Percentiles rank a stretch among this genome's conserved stretches.
These are phyloP conservation scores for Chenopodium quinoa DNA, from an alignment of 148 eudicot species.

Conservation along the genomic window DNA sequence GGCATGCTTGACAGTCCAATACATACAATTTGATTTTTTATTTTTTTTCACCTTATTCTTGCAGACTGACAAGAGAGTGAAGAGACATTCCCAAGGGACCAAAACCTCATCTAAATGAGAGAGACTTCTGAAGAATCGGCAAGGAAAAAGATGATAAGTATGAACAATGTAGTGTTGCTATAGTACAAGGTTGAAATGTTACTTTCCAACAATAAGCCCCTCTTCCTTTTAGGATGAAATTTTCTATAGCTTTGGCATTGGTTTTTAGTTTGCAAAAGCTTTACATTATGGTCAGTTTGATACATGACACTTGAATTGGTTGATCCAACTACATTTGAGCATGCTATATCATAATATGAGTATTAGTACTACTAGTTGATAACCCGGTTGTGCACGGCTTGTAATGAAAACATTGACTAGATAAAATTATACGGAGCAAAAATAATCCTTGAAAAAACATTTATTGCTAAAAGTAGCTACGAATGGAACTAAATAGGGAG, in stretches of 20 bases:
- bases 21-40: background rate
- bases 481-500: no score
- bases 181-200: background rate
- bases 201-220: background rate
- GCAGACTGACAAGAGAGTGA: constrained; percentile 23
- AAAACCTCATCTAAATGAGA: constrained; percentile 17
- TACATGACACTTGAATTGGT: background rate
- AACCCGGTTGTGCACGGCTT: background rate
- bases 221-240: background rate
- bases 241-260: background rate
- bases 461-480: no score
- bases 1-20: background rate
- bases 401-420: no score
- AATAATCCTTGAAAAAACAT: no score
- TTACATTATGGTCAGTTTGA: background rate
- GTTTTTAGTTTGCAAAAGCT: background rate
- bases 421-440: no score
- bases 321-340: no score
- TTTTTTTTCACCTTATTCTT: constrained; percentile 1
- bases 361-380: no score
- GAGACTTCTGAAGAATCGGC: background rate
- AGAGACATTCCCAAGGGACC: constrained; percentile 9
- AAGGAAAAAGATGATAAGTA: constrained; percentile 2
- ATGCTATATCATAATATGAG: no score
- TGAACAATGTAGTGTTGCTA: background rate